A percentile compares a stretch with the other conserved stretches of the same genome.
Evolutionary conservation across 1,284 basidiomycete genomes (phyloP).

Genomic region (Boletellus deceptivus): DNA sequence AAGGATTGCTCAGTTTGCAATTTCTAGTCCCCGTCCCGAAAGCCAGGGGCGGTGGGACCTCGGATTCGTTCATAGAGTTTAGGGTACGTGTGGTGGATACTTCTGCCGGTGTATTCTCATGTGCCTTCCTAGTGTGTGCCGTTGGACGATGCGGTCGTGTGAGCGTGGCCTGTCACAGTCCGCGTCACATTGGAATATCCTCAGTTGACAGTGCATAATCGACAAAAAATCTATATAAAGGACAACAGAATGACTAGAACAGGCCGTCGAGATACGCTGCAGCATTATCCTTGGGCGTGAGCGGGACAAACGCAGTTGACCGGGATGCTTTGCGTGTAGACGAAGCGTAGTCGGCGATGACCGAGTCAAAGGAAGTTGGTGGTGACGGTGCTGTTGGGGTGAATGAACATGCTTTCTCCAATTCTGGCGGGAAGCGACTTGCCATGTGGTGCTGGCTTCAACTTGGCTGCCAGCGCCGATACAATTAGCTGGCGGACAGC

Average conservation of each 20-base stretch:
- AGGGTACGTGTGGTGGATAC: constrained; percentile 51
- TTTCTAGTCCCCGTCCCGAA: constrained; percentile 77
- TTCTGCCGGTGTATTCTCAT: constrained; percentile 12
- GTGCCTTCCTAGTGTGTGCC: constrained; percentile 27
- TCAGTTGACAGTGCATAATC: not conserved
- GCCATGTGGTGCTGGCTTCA: constrained; percentile 53
- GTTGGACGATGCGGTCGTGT: constrained; percentile 31
- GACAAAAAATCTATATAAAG: constrained; percentile 19
- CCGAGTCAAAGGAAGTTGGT: constrained; percentile 60
- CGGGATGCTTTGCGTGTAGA: constrained; percentile 17
- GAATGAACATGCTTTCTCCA: constrained; percentile 2
- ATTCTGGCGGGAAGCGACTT: constrained; percentile 23
- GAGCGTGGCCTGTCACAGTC: not conserved
- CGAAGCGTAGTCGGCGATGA: constrained; percentile 69
- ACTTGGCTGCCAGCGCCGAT: constrained; percentile 61
- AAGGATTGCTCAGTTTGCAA: constrained; percentile 81
- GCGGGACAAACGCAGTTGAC: constrained; percentile 6
- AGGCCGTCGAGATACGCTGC: constrained; percentile 44
- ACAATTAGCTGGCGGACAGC: constrained; percentile 73
- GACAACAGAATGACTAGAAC: constrained; percentile 29
- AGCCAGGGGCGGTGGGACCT: constrained; percentile 41
- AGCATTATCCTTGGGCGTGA: constrained; percentile 24
- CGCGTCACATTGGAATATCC: not conserved
- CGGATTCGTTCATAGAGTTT: constrained; percentile 79
- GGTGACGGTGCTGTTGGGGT: constrained; percentile 36